Base-by-base conservation (phyloP, 371 early-diverging fungal species). In the Mucor mucedo region DNA sequence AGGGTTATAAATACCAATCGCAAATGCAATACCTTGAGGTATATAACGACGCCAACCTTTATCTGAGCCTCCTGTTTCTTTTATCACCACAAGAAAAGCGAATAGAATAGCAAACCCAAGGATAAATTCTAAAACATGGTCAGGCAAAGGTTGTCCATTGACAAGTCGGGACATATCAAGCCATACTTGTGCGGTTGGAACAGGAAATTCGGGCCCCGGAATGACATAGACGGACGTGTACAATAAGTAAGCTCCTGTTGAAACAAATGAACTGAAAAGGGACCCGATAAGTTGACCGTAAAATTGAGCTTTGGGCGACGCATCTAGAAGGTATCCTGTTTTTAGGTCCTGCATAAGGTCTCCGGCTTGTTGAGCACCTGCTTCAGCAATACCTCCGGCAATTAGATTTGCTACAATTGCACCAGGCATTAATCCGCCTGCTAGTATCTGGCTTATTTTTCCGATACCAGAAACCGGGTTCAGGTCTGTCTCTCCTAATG, bases 271-370 rank as follows among this genome's bases (percentile, higher is more conserved):
- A 62, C 82, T 90, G 44, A 88, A 82, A 30, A 93, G 71, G 8
- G 92, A 91, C 0, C 94, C 94, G 41, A 93, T 83, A 76, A 92
- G 67, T 65, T 95, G 95, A 1, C 89, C 95, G 59, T 84, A 87
- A 72, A 95, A 94, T 73, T 94, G 94, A 0, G 94, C 89, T 58
- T 88, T 85, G 1, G 95, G 95, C 0, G 91, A 88, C 2, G 94
- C 94, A 33, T 84, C 83, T 28, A 95, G 72, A 10, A 94, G 58
- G 69, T 94, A 91, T 0, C 93, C 95, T 8, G 95, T 94, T 66
- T 94, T 93, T 40, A 95, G 73, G 74, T 95, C 95, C 58, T 92
- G 92, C 89, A 95, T 93, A 63, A 95, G 79, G 63, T 94, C 94
- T 55, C 91, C 82, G 28, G 87, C 87, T 77, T 87, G 87, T 54